Conservation (phyloP, 768 basidiomycete species). For the Cystofilobasidium bisporidii region DNA sequence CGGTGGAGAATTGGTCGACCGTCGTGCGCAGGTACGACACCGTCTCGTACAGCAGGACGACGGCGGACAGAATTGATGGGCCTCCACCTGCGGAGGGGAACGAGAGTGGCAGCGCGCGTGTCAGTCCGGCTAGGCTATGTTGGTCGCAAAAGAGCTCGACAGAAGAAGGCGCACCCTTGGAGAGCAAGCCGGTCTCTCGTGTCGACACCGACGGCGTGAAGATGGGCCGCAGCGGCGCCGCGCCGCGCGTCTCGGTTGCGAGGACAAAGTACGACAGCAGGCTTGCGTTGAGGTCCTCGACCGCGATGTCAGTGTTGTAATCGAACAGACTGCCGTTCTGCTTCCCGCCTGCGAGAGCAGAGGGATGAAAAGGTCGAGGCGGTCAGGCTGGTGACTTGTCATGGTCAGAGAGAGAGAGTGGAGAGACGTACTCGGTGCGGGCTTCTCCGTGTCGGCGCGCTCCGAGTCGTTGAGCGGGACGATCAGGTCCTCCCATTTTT, state of each 20-base stretch:
- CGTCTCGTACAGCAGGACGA: constrained; percentile 49
- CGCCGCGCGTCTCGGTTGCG: constrained; percentile 29
- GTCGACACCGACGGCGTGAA: constrained; percentile 39
- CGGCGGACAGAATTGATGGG: constrained; percentile 46
- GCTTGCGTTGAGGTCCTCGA: constrained; percentile 30
- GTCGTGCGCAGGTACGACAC: constrained; percentile 25
- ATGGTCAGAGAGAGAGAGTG: too few species aligned
- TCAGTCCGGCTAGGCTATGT: not conserved
- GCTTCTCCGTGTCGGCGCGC: constrained; percentile 47
- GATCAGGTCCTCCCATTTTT: constrained; percentile 52
- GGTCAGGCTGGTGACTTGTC: too few species aligned
- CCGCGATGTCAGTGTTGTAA: constrained; percentile 28
- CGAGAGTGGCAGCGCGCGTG: too few species aligned
- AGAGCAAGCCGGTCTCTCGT: constrained; percentile 38
- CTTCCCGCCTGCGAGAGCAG: constrained; percentile 7
- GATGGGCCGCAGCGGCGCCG: constrained; percentile 49
- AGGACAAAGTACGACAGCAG: constrained; percentile 29
- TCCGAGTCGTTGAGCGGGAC: constrained; percentile 61
- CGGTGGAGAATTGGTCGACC: constrained; percentile 46
- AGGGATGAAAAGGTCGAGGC: not conserved
- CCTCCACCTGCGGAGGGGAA: constrained; percentile 19
- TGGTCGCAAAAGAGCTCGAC: not conserved
- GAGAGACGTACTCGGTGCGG: constrained; percentile 29
- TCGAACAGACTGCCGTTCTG: constrained; percentile 26
- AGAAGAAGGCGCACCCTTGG: constrained; percentile 43